Percentiles rank a stretch among this genome's conserved stretches.
These are phyloP conservation scores for Cladophialophora exuberans DNA, from an alignment of 2,329 filamentous ascomycete genomes.

Conservation along the genomic window DNA sequence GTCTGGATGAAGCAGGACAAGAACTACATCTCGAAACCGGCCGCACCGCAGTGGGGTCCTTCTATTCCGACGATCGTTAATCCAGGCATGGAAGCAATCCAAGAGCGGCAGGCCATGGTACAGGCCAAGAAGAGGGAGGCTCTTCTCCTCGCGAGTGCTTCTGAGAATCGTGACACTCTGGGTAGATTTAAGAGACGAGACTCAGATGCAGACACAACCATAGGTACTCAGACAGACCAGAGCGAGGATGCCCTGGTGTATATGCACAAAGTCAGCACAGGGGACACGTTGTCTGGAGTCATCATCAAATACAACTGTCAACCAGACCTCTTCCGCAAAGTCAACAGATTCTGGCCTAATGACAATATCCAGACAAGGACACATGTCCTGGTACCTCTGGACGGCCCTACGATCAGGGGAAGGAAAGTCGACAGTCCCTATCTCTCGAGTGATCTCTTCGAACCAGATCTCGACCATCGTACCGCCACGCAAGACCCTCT, in stretches of 20 bases:
- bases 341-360: slow-evolving; percentile 93
- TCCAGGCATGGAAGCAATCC: slow-evolving; percentile 41
- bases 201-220: slow-evolving; percentile 42
- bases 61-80: slow-evolving; percentile 15
- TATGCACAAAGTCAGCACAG: slow-evolving; percentile 78
- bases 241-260: slow-evolving; percentile 79
- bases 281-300: slow-evolving; percentile 88
- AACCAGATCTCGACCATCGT: slow-evolving; percentile 10
- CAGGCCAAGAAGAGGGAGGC: slow-evolving; percentile 54
- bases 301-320: slow-evolving; percentile 88
- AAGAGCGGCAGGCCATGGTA: slow-evolving; percentile 49
- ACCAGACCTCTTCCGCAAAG: slow-evolving; percentile 78
- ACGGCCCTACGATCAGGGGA: slow-evolving; percentile 77
- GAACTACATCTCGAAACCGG: slow-evolving; percentile 35
- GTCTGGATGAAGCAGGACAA: slow-evolving; percentile 35
- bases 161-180: slow-evolving; percentile 40
- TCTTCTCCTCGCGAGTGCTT: slow-evolving; percentile 48
- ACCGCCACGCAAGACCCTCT: neutral
- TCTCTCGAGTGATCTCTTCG: slow-evolving; percentile 24
- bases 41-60: slow-evolving; percentile 46
- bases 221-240: slow-evolving; percentile 45
- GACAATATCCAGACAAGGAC: slow-evolving; percentile 86
- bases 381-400: slow-evolving; percentile 81
- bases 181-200: slow-evolving; percentile 51
- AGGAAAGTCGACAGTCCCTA: slow-evolving; percentile 33